A percentile compares a stretch with the other conserved stretches of the same genome.
These are phyloP conservation scores for Amanita exitialis DNA, from an alignment of 768 basidiomycete species.

Conservation along the genomic window DNA sequence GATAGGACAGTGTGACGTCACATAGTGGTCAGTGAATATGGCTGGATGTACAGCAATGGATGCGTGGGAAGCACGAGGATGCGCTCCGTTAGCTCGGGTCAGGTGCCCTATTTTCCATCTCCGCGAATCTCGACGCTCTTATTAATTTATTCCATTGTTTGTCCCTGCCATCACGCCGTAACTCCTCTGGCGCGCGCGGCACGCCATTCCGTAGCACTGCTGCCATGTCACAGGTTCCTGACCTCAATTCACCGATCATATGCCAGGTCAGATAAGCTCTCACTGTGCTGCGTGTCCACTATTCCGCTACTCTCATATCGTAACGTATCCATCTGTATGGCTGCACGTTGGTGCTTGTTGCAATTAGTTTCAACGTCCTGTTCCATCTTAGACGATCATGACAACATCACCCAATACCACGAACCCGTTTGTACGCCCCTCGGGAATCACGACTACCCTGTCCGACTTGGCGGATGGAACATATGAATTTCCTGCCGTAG, in stretches of 20 bases:
- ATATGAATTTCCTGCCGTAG: conserved; percentile 21
- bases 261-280: conserved; percentile 1
- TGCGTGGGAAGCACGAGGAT: not conserved
- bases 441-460: conserved; percentile 13
- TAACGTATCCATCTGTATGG: conserved; percentile 1
- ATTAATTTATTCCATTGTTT: not conserved
- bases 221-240: not conserved
- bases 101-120: conserved; percentile 1
- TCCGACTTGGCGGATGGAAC: conserved; percentile 25
- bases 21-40: not conserved
- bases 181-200: not conserved
- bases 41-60: too few species aligned
- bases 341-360: not conserved
- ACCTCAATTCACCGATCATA: conserved; percentile 1
- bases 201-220: not conserved
- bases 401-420: not conserved
- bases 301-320: not conserved
- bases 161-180: not conserved
- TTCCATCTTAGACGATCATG: not conserved
- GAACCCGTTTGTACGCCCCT: conserved; percentile 12
- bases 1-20: conserved; percentile 1
- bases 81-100: not conserved
- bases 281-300: not conserved
- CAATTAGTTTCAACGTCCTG: conserved; percentile 1
- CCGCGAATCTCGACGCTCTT: conserved; percentile 3